Evolutionary conservation across 2,329 filamentous ascomycete species (phyloP).

Genomic region (Ceratocystis lukuohia): DNA sequence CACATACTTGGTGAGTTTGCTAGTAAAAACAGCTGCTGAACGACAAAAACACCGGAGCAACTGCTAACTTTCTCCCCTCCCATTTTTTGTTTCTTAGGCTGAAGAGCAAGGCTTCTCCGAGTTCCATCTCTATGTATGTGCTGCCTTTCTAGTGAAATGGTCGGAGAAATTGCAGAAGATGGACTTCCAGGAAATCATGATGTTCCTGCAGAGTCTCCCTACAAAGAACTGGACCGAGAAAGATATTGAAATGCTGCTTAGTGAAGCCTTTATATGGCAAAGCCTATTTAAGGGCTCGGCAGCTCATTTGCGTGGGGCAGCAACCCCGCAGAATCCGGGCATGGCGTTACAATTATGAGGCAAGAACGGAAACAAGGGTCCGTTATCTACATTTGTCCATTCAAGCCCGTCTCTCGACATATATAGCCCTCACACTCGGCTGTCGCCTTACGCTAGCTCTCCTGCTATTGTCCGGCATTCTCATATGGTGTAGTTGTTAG

Average conservation of each 20-base stretch:
- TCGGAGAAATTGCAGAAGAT: slow-evolving; percentile 87
- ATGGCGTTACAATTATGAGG: slow-evolving; percentile 30
- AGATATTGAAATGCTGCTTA: slow-evolving; percentile 88
- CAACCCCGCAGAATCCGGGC: slow-evolving; percentile 28
- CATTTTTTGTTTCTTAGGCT: slow-evolving; percentile 42
- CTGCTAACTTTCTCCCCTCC: not conserved
- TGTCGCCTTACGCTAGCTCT: no score
- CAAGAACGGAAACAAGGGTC: not conserved
- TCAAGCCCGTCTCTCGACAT: no score
- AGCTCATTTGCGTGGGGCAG: slow-evolving; percentile 60
- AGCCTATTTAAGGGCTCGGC: slow-evolving; percentile 89
- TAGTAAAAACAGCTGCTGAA: slow-evolving; percentile 11
- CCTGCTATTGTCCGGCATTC: no score
- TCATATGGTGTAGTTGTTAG: not conserved
- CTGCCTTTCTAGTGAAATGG: slow-evolving; percentile 97
- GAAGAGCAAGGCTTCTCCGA: slow-evolving; percentile 98
- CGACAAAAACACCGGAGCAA: not conserved
- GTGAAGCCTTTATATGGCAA: slow-evolving; percentile 98
- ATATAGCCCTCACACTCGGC: no score
- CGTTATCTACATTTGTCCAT: not conserved
- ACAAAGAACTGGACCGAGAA: slow-evolving; percentile 95
- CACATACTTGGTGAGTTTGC: slow-evolving; percentile 71
- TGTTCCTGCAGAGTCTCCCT: slow-evolving; percentile 91
- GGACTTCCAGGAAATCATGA: slow-evolving; percentile 98
- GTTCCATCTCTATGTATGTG: slow-evolving; percentile 96